Evolutionary conservation across 1,284 basidiomycete species (phyloP), one percentile per base, ranked within the genome.

Genomic region (Apiotrichum montevideense): DNA sequence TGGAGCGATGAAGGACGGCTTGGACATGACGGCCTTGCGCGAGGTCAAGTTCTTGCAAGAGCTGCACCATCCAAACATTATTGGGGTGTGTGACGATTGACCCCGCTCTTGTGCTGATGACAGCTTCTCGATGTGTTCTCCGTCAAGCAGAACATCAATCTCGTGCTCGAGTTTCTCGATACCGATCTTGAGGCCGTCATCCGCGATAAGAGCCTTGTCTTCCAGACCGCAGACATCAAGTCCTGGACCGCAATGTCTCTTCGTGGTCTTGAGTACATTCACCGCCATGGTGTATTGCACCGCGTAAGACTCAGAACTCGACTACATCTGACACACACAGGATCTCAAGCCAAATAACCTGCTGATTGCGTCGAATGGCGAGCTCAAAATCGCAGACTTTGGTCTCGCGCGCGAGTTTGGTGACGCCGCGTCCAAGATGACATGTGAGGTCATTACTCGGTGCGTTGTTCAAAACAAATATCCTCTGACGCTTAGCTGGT

Each of bases 341-440:
- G 96, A 99, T 81, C 77, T 99, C 66, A 98, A 99, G 75, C 95
- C 96, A 3, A 98, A 98, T 79, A 99, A 99, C 79, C 83, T 99
- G 80, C 85, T 99, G 65, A 90, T 98, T 56, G 85, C 91, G 0
- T 85, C 88, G 0, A 83, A 89, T 51, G 96, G 96, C 0, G 86
- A 91, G 56, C 86, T 98, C 62, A 99, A 98, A 77, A 85, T 99
- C 61, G 96, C 96, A 32, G 96, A 99, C 85, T 99, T 99, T 74
- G 96, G 96, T 83, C 83, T 99, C 7, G 96, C 96, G 32, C 81
- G 96, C 62, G 96, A 98, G 77, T 95, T 89, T 74, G 76, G 68
- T 1, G 72, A 75, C 9, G 90, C 94, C 32, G 89, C 87, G 1
- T 86, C 87, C 68, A 89, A 90, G 72, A 98, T 99, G 96, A 98